Evolutionary conservation across 768 basidiomycete species (phyloP).

Genomic region (Lactarius hatsudake): DNA sequence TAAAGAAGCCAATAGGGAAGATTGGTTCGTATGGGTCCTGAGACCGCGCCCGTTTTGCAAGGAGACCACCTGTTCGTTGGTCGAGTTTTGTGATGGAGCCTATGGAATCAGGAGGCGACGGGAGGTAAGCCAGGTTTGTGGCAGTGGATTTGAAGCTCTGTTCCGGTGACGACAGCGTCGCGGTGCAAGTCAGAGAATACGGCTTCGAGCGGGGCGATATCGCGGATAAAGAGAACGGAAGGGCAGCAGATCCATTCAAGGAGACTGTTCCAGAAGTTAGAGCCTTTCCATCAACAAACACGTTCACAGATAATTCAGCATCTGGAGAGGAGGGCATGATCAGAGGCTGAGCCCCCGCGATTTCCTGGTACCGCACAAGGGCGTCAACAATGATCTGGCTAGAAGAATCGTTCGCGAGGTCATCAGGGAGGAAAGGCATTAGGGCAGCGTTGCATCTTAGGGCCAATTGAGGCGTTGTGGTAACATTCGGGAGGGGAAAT

Average conservation of each 20-base stretch:
- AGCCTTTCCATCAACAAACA: constrained; percentile 32
- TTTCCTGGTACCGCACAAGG: constrained; percentile 36
- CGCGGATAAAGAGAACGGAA: constrained; percentile 37
- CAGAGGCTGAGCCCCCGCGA: constrained; percentile 40
- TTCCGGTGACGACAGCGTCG: constrained; percentile 25
- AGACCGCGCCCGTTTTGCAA: constrained; percentile 37
- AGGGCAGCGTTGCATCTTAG: constrained; percentile 48
- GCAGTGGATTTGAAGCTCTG: constrained; percentile 36
- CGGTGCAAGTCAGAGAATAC: constrained; percentile 39
- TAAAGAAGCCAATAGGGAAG: constrained; percentile 75
- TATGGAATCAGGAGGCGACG: constrained; percentile 33
- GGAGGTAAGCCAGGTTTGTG: constrained; percentile 42
- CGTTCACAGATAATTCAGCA: constrained; percentile 32
- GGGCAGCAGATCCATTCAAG: constrained; percentile 39
- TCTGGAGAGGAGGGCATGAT: constrained; percentile 21
- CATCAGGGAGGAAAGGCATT: constrained; percentile 47
- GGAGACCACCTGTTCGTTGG: constrained; percentile 43
- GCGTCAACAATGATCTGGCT: constrained; percentile 41
- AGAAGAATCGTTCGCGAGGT: constrained; percentile 27
- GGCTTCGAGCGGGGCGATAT: constrained; percentile 34
- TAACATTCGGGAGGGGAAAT: constrained; percentile 39
- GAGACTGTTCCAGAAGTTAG: constrained; percentile 34
- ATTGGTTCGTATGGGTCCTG: constrained; percentile 38
- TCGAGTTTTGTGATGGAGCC: constrained; percentile 49
- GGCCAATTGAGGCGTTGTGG: constrained; percentile 41